Evolutionary conservation across 768 basidiomycete species (phyloP).

Genomic region (Cystobasidium tubakii): DNA sequence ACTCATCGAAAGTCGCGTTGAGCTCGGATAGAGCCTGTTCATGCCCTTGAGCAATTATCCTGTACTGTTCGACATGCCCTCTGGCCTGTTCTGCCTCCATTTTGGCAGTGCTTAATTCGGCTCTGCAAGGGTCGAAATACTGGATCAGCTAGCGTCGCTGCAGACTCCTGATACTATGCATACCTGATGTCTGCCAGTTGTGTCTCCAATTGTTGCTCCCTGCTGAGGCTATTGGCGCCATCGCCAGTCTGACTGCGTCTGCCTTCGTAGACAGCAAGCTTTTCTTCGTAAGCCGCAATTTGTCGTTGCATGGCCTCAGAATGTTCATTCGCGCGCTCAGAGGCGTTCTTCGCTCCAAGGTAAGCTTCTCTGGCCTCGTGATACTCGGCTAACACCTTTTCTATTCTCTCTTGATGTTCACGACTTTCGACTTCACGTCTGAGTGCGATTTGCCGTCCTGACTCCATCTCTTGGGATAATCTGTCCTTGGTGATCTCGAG

Average conservation of each 20-base stretch:
- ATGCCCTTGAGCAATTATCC: slow-evolving; percentile 74
- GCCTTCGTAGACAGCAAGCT: slow-evolving; percentile 78
- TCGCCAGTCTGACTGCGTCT: slow-evolving; percentile 51
- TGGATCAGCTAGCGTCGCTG: no score
- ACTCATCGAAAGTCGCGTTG: slow-evolving; percentile 71
- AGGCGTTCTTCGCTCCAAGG: slow-evolving; percentile 42
- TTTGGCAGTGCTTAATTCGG: slow-evolving; percentile 68
- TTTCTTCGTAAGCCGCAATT: slow-evolving; percentile 71
- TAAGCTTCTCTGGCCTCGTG: slow-evolving; percentile 63
- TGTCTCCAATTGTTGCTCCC: slow-evolving; percentile 72
- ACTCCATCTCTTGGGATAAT: slow-evolving; percentile 67
- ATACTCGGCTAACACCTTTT: slow-evolving; percentile 54
- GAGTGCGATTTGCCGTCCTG: slow-evolving; percentile 63
- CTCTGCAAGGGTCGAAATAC: slow-evolving; percentile 51
- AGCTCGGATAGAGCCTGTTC: slow-evolving; percentile 68
- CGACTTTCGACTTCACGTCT: slow-evolving; percentile 75
- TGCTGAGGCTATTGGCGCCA: slow-evolving; percentile 51
- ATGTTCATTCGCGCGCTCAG: slow-evolving; percentile 59
- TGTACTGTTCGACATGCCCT: slow-evolving; percentile 73
- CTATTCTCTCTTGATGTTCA: slow-evolving; percentile 66
- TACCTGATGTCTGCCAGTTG: slow-evolving; percentile 81
- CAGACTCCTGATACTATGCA: no score
- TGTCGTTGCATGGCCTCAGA: slow-evolving; percentile 60
- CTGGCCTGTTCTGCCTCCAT: slow-evolving; percentile 67
- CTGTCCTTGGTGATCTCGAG: slow-evolving; percentile 69